Evolutionary conservation across 2,329 filamentous ascomycete genomes (phyloP), one percentile per base, ranked within the genome.

Genomic region (Aspergillus caelatus): DNA sequence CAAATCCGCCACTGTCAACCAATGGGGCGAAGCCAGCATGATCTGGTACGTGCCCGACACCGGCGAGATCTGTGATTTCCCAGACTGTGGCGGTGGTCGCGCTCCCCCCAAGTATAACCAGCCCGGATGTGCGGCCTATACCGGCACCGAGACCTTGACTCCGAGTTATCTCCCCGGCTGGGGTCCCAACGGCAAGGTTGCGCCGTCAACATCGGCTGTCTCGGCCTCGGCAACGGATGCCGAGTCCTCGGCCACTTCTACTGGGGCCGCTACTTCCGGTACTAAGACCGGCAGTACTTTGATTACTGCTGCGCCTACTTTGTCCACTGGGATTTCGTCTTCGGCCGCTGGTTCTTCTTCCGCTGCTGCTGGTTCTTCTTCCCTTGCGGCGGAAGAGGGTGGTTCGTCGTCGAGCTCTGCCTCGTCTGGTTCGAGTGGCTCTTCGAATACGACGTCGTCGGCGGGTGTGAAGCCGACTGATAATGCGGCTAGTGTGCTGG

Each of bases 1-100:
- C 55, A 71, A 70, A 28, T 72, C 72, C 16, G 48, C 60, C 43
- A 72, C 72, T 39, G 66, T 63, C 48, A 67, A 73, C 60, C 65
- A 72, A 53, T 71, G 69, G 67, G 56, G 71, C 53, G 64, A 72
- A 56, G 70, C 70, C 67, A 72, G 67, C 56, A 66, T 72, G 65
- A 68, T 75, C 66, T 90, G 82, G 81, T 90, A 86, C 75, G 84
- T 89, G 59, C 88, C 87, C 2, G 86, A 78, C 68, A 86, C 84
- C 21, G 87, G 88, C 72, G 88, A 90, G 79, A 80, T 90, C 72
- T 91, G 89, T 82, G 80, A 81, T 12, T 72, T 86, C 65, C 82
- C 88, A 68, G 88, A 91, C 83, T 91, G 89, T 76, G 88, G 89
- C 62, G 89, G 89, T 67, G 89, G 88, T 61, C 82, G 85, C 53